phyloP scores from a whole-genome alignment of 805 yeast species.

The Candida namnaoensis region DNA sequence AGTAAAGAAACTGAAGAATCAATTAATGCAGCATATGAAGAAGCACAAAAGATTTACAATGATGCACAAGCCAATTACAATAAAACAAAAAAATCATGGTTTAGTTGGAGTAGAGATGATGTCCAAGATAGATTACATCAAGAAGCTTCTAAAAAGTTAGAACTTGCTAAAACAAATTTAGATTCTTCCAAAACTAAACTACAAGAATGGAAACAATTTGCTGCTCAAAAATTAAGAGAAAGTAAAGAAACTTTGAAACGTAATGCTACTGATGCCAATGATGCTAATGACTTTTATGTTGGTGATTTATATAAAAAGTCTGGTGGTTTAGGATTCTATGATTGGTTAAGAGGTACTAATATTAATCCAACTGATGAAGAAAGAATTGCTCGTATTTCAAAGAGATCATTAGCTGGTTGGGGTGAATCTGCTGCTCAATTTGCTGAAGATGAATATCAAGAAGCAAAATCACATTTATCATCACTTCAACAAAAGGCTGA shows the following conservation, averaged over 20 bases:
- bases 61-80: slow-evolving; percentile 25
- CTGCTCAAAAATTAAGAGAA: slow-evolving; percentile 7
- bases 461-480: slow-evolving; percentile 4
- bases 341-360: slow-evolving; percentile 18
- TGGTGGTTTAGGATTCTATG: slow-evolving; percentile 10
- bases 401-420: slow-evolving; percentile 33
- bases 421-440: slow-evolving; percentile 34
- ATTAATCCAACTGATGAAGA: slow-evolving; percentile 19
- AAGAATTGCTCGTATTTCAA: slow-evolving; percentile 24
- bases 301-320: background rate
- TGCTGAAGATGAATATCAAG: slow-evolving; percentile 31
- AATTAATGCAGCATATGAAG: slow-evolving; percentile 10
- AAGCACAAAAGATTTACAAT: slow-evolving; percentile 23
- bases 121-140: slow-evolving; percentile 13
- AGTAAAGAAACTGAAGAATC: slow-evolving; percentile 7
- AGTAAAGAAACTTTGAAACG: slow-evolving; percentile 2
- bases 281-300: background rate
- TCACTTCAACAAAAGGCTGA: background rate
- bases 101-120: slow-evolving; percentile 15
- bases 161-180: slow-evolving; percentile 12
- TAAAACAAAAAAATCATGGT: slow-evolving; percentile 23
- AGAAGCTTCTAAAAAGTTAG: slow-evolving; percentile 19
- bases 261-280: background rate
- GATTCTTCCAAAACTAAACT: slow-evolving; percentile 10
- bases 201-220: slow-evolving; percentile 10